Conservation (phyloP, 352 stramenopile genomes). For the Globisporangium paddicum region DNA sequence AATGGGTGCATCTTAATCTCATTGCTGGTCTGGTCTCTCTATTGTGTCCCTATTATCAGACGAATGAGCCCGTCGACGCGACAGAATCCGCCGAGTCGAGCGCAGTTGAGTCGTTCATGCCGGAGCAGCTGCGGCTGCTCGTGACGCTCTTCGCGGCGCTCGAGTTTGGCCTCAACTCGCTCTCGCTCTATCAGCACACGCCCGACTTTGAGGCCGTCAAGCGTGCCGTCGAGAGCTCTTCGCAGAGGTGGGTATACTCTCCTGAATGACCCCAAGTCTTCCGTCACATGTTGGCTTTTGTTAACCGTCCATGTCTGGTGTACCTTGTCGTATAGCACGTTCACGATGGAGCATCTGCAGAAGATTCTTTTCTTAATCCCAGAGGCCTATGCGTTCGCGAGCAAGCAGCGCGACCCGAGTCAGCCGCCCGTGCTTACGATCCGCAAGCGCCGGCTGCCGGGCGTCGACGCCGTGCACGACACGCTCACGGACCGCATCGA, state of each 20-base stretch:
- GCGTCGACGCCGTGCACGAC: constrained; percentile 20
- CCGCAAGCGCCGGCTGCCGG: constrained; percentile 37
- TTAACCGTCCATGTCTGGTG: background rate
- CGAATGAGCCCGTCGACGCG: too few species aligned
- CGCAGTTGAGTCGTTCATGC: constrained; percentile 33
- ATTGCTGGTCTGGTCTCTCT: background rate
- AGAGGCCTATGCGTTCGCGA: constrained; percentile 40
- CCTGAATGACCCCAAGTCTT: background rate
- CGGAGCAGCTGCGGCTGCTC: constrained; percentile 37
- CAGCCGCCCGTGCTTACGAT: constrained; percentile 45
- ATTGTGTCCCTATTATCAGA: background rate
- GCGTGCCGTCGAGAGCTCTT: constrained; percentile 62
- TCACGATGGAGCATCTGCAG: constrained; percentile 46
- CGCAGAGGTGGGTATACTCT: constrained; percentile 35
- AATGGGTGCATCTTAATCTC: background rate
- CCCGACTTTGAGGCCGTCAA: constrained; percentile 60
- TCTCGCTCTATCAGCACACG: constrained; percentile 70
- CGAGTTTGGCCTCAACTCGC: constrained; percentile 63
- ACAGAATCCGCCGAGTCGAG: background rate
- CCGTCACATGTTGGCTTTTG: too few species aligned
- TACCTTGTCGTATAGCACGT: constrained; percentile 19
- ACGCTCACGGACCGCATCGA: constrained; percentile 46
- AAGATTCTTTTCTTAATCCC: constrained; percentile 55
- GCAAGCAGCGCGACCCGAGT: constrained; percentile 32
- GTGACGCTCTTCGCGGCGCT: constrained; percentile 59